Base-by-base conservation (phyloP, 2,329 filamentous ascomycete genomes). In the Nothophaeocryptopus gaeumannii region DNA sequence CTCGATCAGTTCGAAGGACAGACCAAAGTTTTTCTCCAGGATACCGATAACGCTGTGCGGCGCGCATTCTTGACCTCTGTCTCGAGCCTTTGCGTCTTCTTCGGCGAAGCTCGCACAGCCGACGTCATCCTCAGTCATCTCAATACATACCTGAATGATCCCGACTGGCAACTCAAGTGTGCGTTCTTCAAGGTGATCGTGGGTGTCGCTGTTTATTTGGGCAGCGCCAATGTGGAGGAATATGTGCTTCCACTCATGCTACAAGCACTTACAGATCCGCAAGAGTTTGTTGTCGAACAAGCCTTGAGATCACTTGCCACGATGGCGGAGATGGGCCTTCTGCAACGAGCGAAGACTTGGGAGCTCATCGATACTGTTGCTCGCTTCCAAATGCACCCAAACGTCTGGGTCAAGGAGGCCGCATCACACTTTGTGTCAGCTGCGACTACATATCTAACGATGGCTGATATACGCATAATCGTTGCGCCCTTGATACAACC, bases 171-270 rank as follows among this genome's bases (percentile, higher is more conserved):
- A 67, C 74, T 99, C 30, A 96, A 96, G 68, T 96, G 90, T 62
- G 90, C 92, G 2, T 97, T 97, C 66, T 96, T 99, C 63, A 91
- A 96, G 64, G 89, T 90, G 0, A 89, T 97, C 20, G 89, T 97
- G 12, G 92, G 91, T 3, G 91, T 99, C 57, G 89, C 91, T 3
- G 83, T 88, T 1, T 96, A 96, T 60, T 81, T 97, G 31, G 93
- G 93, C 26, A 90, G 88, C 52, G 88, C 85, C 31, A 95, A 86
- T 59, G 73, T 99, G 30, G 93, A 99, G 69, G 90, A 95, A 59
- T 99, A 96, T 61, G 95, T 97, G 57, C 73, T 99, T 20, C 93
- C 95, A 0, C 76, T 99, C 11, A 96, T 99, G 89, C 81, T 96
- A 2, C 93, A 96, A 68, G 92, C 93, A 7, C 75, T 99, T 61